Evolutionary conservation across 352 stramenopile species (phyloP), one percentile per base, ranked within the genome.

Genomic region (Pythium rishiriense): DNA sequence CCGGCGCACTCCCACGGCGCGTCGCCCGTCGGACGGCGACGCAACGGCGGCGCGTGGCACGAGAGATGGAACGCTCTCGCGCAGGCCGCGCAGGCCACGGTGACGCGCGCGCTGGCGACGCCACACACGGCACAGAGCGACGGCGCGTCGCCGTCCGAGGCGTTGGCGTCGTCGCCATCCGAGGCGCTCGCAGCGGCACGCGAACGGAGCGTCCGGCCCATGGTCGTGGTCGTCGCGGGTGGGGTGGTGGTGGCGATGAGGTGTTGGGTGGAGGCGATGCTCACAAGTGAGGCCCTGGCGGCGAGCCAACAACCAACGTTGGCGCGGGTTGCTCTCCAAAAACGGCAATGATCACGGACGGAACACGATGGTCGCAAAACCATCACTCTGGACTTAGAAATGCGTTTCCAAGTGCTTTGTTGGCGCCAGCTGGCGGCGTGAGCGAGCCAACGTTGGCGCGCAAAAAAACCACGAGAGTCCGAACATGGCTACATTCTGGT

Each of bases 31-130:
- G 81, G 81, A 0, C 78, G 76, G 1, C 80, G 79, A 46, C 73
- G 74, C 41, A 88, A 64, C 39, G 76, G 72, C 49, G 84, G 84
- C 25, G 55, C 53, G n/a, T 80, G 69, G 62, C 84, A 93, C 14
- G 66, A 37, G 63, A 93, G 58, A 37, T 93, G 84, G 64, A 79
- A 89, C 14, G 62, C 37, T 26, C 66, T 62, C 3, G 58, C 28
- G 56, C 84, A 93, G 17, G 17, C 25, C 1, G 64, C 60, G 56
- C 84, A 93, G 19, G 33, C 54, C 21, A 93, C 61, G 15, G 72
- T 69, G 57, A 88, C 77, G 41, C 77, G 76, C 35, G 75, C 53
- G 61, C 72, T 76, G 33, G 62, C 54, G n/a, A 69, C 46, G 8
- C 39, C 26, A 55, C 84, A 93, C 12, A 79, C 75, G 0, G 45